A percentile compares a stretch with the other conserved stretches of the same genome.
phyloP scores from a whole-genome alignment of 2,329 filamentous ascomycete genomes.

The Sclerotinia borealis region DNA sequence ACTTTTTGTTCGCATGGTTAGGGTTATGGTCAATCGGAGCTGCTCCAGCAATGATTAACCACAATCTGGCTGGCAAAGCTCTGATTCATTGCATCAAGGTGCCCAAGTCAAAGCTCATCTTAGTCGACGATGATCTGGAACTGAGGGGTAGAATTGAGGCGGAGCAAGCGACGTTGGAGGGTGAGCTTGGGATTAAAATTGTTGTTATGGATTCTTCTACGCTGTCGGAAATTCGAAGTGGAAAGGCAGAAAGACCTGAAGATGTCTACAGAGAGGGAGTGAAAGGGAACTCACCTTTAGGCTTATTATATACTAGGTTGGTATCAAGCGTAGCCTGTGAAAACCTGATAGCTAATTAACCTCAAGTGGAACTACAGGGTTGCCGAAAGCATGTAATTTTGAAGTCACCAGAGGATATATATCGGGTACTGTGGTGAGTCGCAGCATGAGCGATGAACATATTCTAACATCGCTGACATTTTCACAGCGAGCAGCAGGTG shows the following conservation, averaged over 20 bases:
- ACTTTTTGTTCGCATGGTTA: constrained; percentile 62
- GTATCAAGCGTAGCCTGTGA: constrained; percentile 12
- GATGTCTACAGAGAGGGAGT: constrained; percentile 50
- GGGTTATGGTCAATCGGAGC: constrained; percentile 60
- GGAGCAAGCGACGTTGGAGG: constrained; percentile 46
- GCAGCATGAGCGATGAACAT: neutral
- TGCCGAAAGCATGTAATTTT: constrained; percentile 65
- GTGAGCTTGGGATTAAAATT: constrained; percentile 46
- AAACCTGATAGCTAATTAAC: neutral
- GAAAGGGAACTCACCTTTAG: constrained; percentile 48
- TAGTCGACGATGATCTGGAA: constrained; percentile 52
- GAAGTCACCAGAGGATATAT: constrained; percentile 41
- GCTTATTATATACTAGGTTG: constrained; percentile 63
- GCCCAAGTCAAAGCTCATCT: constrained; percentile 47
- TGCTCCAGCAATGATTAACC: constrained; percentile 66
- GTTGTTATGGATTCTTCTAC: constrained; percentile 45
- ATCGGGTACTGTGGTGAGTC: constrained; percentile 23
- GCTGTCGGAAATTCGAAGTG: constrained; percentile 41
- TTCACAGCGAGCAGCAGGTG: neutral
- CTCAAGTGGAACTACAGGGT: constrained; percentile 62
- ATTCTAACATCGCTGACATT: neutral
- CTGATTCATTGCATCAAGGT: constrained; percentile 60
- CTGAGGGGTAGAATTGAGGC: constrained; percentile 50
- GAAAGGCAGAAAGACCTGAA: constrained; percentile 45
- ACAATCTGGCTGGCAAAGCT: constrained; percentile 58